Conservation (phyloP, 176 grass and related monocot genomes). For the Oryza coarctata region DNA sequence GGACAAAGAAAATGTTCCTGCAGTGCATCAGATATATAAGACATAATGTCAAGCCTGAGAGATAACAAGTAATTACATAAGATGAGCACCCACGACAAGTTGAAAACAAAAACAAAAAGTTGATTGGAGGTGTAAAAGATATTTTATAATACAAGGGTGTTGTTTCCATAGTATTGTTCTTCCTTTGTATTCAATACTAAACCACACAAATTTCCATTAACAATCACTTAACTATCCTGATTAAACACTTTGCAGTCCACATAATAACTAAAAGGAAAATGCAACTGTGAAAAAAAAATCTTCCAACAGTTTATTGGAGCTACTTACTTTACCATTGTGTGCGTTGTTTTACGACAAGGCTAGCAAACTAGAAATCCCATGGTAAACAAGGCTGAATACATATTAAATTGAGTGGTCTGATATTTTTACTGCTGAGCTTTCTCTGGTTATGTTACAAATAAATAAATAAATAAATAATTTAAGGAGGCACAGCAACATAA, state of each 20-base stretch:
- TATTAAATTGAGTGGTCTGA: slow-evolving; percentile 1
- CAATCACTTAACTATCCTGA: slow-evolving; percentile 10
- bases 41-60: slow-evolving; percentile 7
- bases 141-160: slow-evolving; percentile 4
- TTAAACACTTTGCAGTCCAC: background rate
- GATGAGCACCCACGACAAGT: background rate
- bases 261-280: background rate
- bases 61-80: background rate
- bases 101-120: background rate
- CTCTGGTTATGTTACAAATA: background rate
- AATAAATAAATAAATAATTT: too few species aligned
- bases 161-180: slow-evolving; percentile 1
- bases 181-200: slow-evolving; percentile 7
- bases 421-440: background rate
- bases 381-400: background rate
- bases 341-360: background rate
- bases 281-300: background rate
- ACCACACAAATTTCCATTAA: slow-evolving; percentile 11
- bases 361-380: slow-evolving; percentile 13
- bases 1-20: slow-evolving; percentile 38
- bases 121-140: background rate
- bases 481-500: background rate
- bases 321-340: background rate
- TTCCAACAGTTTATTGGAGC: background rate
- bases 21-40: background rate